phyloP scores from a whole-genome alignment of 2,329 filamentous ascomycete species.

The Paramyrothecium sp. region DNA sequence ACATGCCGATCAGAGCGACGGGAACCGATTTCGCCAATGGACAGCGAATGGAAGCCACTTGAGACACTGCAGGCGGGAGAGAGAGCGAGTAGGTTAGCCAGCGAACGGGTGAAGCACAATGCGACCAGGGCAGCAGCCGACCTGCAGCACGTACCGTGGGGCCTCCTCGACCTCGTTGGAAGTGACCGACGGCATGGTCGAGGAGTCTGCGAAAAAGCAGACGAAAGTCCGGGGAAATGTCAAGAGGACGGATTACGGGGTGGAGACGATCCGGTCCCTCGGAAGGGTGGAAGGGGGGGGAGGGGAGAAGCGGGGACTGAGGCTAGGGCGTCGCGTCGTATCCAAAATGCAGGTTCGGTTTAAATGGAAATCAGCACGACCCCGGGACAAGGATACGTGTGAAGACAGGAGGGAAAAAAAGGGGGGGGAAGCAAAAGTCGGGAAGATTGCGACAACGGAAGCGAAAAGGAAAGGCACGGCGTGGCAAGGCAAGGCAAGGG shows the following conservation, averaged over 20 bases:
- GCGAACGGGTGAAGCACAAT: not conserved
- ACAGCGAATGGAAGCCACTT: conserved; percentile 23
- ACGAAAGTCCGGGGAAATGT: not conserved
- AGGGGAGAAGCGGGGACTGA: not conserved
- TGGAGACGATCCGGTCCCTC: not conserved
- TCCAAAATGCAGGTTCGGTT: not conserved
- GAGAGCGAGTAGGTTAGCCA: not conserved
- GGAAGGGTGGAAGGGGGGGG: not conserved
- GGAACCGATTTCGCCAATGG: conserved; percentile 34
- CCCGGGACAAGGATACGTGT: not conserved
- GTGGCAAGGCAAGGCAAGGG: not conserved
- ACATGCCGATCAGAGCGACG: conserved; percentile 29
- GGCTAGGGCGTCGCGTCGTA: not conserved
- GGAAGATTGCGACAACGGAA: too few relatives aligned
- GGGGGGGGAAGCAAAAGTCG: not conserved
- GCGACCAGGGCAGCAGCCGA: not conserved
- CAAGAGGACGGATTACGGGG: not conserved
- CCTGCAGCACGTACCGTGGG: not conserved
- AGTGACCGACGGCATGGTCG: not conserved
- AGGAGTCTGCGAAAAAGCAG: not conserved
- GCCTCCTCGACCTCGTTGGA: not conserved
- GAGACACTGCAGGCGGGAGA: conserved; percentile 13
- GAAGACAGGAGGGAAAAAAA: not conserved
- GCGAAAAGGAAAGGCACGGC: too few relatives aligned
- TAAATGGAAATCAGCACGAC: not conserved